Evolutionary conservation across 2,329 filamentous ascomycete genomes (phyloP).

Genomic region (Bipolaris zeicola): DNA sequence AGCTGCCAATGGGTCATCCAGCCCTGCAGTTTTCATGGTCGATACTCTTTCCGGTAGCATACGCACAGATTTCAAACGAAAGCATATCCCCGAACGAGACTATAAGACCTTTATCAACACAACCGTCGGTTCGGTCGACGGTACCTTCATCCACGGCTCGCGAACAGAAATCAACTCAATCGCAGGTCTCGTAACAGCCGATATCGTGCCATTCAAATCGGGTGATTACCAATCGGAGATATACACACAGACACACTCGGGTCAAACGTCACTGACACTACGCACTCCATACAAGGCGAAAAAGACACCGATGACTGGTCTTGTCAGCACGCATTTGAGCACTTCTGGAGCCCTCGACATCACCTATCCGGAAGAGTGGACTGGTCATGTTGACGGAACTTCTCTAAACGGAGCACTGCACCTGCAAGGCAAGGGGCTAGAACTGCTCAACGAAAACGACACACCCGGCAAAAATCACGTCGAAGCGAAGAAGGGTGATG

Average conservation of each 20-base stretch:
- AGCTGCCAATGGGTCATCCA: slow-evolving; percentile 30
- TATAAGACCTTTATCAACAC: slow-evolving; percentile 50
- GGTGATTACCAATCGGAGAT: slow-evolving; percentile 38
- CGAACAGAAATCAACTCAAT: slow-evolving; percentile 43
- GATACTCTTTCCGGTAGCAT: slow-evolving; percentile 48
- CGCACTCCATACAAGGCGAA: slow-evolving; percentile 40
- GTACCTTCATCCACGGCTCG: slow-evolving; percentile 50
- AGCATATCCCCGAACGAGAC: slow-evolving; percentile 49
- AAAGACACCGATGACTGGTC: slow-evolving; percentile 29
- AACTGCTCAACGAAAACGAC: slow-evolving; percentile 37
- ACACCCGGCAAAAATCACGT: slow-evolving; percentile 41
- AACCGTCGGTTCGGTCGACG: slow-evolving; percentile 46
- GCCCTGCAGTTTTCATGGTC: slow-evolving; percentile 47
- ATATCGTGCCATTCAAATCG: slow-evolving; percentile 46
- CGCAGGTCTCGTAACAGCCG: slow-evolving; percentile 47
- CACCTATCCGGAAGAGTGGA: slow-evolving; percentile 51
- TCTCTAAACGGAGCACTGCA: slow-evolving; percentile 47
- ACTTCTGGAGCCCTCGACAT: slow-evolving; percentile 45
- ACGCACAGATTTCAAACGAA: slow-evolving; percentile 42
- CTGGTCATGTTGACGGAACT: slow-evolving; percentile 47
- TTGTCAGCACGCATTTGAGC: slow-evolving; percentile 46
- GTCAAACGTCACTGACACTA: slow-evolving; percentile 43
- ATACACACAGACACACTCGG: slow-evolving; percentile 44
- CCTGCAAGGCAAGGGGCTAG: slow-evolving; percentile 48
- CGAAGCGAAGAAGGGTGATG: slow-evolving; percentile 49